phyloP scores from a whole-genome alignment of 108 stramenopile genomes.

The Cyclotella sp. region DNA sequence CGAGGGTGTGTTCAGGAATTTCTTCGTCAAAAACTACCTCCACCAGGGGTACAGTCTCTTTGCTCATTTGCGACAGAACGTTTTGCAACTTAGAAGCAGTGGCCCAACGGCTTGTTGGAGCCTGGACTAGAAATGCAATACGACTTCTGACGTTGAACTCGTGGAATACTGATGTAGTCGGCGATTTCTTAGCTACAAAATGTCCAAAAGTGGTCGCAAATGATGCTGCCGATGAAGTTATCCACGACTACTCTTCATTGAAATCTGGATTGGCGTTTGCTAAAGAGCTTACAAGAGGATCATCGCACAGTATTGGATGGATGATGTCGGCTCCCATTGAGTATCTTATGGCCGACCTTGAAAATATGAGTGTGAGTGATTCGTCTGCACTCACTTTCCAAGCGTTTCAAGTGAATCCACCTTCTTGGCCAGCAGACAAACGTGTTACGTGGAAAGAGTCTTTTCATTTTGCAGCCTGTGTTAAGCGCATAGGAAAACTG shows the following conservation, averaged over 20 bases:
- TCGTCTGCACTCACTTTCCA: slow-evolving; percentile 17
- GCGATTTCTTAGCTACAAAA: slow-evolving; percentile 75
- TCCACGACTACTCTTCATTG: slow-evolving; percentile 81
- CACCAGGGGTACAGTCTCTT: slow-evolving; percentile 36
- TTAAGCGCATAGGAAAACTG: slow-evolving; percentile 77
- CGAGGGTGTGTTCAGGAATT: slow-evolving; percentile 47
- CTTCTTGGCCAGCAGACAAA: slow-evolving; percentile 85
- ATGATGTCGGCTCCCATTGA: slow-evolving; percentile 76
- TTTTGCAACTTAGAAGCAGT: slow-evolving; percentile 89
- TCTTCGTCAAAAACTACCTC: slow-evolving; percentile 1
- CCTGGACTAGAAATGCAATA: slow-evolving; percentile 87
- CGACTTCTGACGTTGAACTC: slow-evolving; percentile 68
- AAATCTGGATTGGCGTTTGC: slow-evolving; percentile 82
- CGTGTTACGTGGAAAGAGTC: slow-evolving; percentile 72
- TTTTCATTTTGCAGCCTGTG: slow-evolving; percentile 89
- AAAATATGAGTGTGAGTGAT: slow-evolving; percentile 60
- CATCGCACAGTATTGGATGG: slow-evolving; percentile 72
- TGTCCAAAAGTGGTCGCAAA: slow-evolving; percentile 87
- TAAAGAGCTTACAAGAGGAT: slow-evolving; percentile 68
- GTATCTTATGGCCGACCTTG: slow-evolving; percentile 81
- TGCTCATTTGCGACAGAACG: slow-evolving; percentile 87
- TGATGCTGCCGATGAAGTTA: slow-evolving; percentile 85
- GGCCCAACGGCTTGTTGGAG: slow-evolving; percentile 82
- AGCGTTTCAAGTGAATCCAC: slow-evolving; percentile 43
- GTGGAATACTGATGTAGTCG: slow-evolving; percentile 87